phyloP scores from a whole-genome alignment of 345 rosid species.

The Populus deltoides region DNA sequence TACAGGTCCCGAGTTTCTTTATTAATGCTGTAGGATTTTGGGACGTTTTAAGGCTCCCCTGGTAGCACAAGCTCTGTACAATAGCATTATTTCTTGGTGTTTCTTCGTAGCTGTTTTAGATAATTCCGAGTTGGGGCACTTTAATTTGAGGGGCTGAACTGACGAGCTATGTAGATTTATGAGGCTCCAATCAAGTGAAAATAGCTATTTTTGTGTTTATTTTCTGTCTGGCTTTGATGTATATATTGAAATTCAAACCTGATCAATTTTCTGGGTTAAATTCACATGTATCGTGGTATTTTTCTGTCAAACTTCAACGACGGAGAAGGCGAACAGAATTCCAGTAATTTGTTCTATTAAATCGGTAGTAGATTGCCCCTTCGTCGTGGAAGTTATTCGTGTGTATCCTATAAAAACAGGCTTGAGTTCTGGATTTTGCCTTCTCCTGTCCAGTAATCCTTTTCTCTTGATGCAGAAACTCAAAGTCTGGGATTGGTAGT shows the following conservation, averaged over 20 bases:
- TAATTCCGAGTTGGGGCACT: conserved; percentile 14
- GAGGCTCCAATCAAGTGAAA: conserved; percentile 22
- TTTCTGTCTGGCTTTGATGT: conserved; percentile 21
- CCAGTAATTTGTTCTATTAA: not conserved
- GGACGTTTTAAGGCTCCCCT: conserved; percentile 47
- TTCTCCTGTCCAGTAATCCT: not conserved
- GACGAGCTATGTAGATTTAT: conserved; percentile 9
- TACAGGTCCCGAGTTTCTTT: conserved; percentile 7
- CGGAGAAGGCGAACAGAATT: not conserved
- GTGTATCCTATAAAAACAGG: too few relatives aligned
- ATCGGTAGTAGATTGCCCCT: not conserved
- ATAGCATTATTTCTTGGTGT: conserved; percentile 25
- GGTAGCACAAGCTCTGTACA: conserved; percentile 33
- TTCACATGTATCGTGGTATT: not conserved
- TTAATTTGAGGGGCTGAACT: conserved; percentile 18
- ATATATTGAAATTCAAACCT: conserved; percentile 22
- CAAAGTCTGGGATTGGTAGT: not conserved
- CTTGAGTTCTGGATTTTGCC: not conserved
- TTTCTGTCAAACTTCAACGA: not conserved
- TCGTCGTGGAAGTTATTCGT: too few relatives aligned
- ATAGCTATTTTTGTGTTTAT: conserved; percentile 19
- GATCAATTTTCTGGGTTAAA: conserved; percentile 14
- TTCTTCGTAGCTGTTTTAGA: conserved; percentile 21
- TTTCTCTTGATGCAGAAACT: not conserved
- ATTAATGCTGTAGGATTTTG: conserved; percentile 19